Conservation (phyloP, 225 moss, liverwort and hornwort species). For the Physcomitrellopsis africana region DNA sequence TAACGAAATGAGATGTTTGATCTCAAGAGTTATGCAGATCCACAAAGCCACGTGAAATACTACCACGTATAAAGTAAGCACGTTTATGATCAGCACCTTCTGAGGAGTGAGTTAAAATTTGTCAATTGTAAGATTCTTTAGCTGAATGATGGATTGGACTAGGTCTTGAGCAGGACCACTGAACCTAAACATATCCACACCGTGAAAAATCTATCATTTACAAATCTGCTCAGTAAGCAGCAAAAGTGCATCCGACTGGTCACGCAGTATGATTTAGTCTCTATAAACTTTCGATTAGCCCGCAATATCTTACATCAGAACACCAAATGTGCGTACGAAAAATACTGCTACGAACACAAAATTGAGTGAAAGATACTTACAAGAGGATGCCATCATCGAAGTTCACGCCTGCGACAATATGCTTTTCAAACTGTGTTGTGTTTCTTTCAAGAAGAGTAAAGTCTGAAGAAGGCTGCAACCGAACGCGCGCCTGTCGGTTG, state of each 20-base stretch:
- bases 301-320: background rate
- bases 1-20: background rate
- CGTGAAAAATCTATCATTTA: background rate
- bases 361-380: conserved; percentile 30
- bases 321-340: background rate
- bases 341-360: conserved; percentile 16
- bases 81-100: background rate
- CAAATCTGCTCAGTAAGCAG: background rate
- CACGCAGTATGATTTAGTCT: background rate
- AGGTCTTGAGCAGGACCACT: background rate
- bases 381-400: conserved; percentile 3
- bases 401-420: background rate
- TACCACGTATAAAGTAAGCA: background rate
- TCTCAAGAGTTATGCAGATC: background rate
- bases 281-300: background rate
- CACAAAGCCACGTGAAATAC: background rate
- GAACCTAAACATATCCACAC: background rate
- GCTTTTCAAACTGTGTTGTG: background rate
- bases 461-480: background rate
- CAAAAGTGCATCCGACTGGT: background rate
- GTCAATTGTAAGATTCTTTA: background rate
- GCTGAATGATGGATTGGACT: background rate
- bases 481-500: background rate
- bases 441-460: conserved; percentile 8
- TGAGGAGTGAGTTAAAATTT: conserved; percentile 1